Evolutionary conservation across 1,139 yeast species (phyloP).

Genomic region (Geotrichum phurueaensis): DNA sequence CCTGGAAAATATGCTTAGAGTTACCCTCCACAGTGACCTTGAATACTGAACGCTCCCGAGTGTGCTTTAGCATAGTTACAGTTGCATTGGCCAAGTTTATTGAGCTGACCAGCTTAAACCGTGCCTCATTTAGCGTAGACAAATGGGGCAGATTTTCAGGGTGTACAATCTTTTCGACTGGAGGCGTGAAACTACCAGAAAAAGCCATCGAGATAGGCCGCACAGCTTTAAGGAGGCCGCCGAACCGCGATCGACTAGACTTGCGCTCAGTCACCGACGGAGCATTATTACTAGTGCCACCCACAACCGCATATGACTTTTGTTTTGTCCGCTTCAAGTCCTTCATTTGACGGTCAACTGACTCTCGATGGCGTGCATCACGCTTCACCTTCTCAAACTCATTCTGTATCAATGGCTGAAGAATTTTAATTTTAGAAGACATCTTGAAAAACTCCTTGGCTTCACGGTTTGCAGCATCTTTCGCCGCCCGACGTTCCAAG

Average conservation of each 20-base stretch:
- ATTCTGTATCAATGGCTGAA: constrained; percentile 40
- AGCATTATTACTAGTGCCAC: not conserved
- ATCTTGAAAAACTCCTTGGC: constrained; percentile 35
- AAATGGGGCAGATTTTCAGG: constrained; percentile 58
- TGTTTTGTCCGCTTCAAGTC: constrained; percentile 29
- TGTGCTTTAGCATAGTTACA: constrained; percentile 19
- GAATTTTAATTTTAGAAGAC: constrained; percentile 38
- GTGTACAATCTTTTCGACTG: constrained; percentile 43
- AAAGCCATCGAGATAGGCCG: constrained; percentile 41
- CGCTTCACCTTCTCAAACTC: constrained; percentile 50
- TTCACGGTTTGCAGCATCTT: constrained; percentile 43
- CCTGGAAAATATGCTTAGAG: constrained; percentile 56
- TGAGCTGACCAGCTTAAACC: constrained; percentile 51
- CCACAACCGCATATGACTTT: not conserved
- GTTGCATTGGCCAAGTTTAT: constrained; percentile 49
- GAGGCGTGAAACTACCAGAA: constrained; percentile 26
- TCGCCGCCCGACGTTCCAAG: constrained; percentile 33
- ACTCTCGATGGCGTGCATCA: constrained; percentile 45
- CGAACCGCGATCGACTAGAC: constrained; percentile 25
- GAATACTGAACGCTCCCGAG: constrained; percentile 42
- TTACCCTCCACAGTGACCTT: constrained; percentile 51
- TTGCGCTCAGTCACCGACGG: not conserved
- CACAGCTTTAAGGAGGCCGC: constrained; percentile 38
- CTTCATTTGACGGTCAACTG: constrained; percentile 39
- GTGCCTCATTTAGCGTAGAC: constrained; percentile 38